Evolutionary conservation across 2,329 filamentous ascomycete species (phyloP).

Genomic region (Aspergillus phoenicis): DNA sequence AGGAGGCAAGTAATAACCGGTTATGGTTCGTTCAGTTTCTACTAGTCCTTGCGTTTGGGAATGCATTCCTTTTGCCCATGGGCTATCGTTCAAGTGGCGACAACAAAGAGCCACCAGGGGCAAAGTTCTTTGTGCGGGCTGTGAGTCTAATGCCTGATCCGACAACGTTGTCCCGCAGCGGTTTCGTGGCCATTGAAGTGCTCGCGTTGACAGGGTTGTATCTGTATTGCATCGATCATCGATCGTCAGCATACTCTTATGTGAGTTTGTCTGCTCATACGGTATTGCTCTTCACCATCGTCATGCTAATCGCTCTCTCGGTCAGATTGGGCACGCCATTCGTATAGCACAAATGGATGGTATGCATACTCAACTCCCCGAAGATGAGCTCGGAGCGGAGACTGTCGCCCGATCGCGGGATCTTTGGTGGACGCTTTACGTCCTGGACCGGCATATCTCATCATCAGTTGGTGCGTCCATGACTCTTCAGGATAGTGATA

Average conservation of each 20-base stretch:
- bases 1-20: slow-evolving; percentile 24
- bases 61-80: slow-evolving; percentile 15
- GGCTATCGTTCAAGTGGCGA: slow-evolving; percentile 5
- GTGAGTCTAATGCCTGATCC: slow-evolving; percentile 35
- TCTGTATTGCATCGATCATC: slow-evolving; percentile 42
- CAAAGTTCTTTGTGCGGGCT: slow-evolving; percentile 24
- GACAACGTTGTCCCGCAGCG: too few species aligned
- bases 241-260: slow-evolving; percentile 34
- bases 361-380: slow-evolving; percentile 45
- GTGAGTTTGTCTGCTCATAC: slow-evolving; percentile 27
- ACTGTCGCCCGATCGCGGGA: slow-evolving; percentile 39
- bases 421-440: slow-evolving; percentile 49
- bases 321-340: slow-evolving; percentile 44
- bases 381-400: slow-evolving; percentile 36
- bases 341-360: slow-evolving; percentile 48
- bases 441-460: slow-evolving; percentile 46
- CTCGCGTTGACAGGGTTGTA: slow-evolving; percentile 42
- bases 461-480: slow-evolving; percentile 45
- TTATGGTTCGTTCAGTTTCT: slow-evolving; percentile 29
- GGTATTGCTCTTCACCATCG: not conserved
- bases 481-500: slow-evolving; percentile 44
- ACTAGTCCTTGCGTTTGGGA: slow-evolving; percentile 21
- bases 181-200: slow-evolving; percentile 36
- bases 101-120: slow-evolving; percentile 17
- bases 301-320: not conserved